Percentiles rank a stretch among this genome's conserved stretches.
Conservation (phyloP, 768 basidiomycete species). For the Termitomyces sp. region DNA sequence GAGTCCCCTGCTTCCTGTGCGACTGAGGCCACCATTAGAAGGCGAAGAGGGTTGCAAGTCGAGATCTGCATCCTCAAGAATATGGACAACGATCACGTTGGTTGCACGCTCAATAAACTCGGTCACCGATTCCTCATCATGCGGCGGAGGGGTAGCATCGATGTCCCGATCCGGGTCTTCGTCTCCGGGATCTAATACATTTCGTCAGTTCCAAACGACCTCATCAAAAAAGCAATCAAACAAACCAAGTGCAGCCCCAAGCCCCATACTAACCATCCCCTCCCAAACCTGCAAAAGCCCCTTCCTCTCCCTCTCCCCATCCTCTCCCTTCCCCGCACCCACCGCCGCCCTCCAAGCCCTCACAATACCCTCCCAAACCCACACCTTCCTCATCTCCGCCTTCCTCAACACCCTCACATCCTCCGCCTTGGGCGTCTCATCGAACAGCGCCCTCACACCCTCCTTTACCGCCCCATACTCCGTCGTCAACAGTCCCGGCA, state of each 20-base stretch:
- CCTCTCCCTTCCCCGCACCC: conserved; percentile 2
- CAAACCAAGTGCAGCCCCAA: conserved; percentile 43
- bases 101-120: conserved; percentile 38
- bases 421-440: conserved; percentile 45
- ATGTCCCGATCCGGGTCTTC: conserved; percentile 40
- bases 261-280: conserved; percentile 48
- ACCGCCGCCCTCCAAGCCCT: conserved; percentile 15
- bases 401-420: conserved; percentile 56
- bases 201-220: not conserved
- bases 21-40: conserved; percentile 4
- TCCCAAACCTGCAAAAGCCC: conserved; percentile 49
- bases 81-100: conserved; percentile 38
- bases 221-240: not conserved
- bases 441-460: conserved; percentile 49
- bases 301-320: conserved; percentile 9
- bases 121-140: conserved; percentile 31
- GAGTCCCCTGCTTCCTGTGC: conserved; percentile 9
- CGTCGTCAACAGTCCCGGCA: conserved; percentile 50
- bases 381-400: conserved; percentile 56
- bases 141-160: conserved; percentile 1
- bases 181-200: conserved; percentile 27
- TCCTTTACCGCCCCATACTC: conserved; percentile 46
- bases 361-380: conserved; percentile 20
- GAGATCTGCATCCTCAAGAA: conserved; percentile 44
- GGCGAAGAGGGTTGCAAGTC: conserved; percentile 27